phyloP scores from a whole-genome alignment of 306 rosid genomes.

The Acacia confusa region DNA sequence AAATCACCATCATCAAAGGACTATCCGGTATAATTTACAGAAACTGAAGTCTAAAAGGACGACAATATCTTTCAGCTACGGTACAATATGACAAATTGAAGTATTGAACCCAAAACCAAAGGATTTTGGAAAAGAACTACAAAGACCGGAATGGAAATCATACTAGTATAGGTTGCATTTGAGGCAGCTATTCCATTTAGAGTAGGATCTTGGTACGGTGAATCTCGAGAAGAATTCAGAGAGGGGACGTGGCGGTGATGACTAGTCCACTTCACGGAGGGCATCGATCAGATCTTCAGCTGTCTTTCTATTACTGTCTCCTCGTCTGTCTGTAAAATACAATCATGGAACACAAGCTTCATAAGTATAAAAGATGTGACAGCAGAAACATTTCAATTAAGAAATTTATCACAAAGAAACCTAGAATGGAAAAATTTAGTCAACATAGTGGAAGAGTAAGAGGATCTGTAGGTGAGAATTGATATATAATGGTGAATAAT shows the following conservation, averaged over 20 bases:
- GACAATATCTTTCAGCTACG: background rate
- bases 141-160: background rate
- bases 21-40: background rate
- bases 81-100: background rate
- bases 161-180: slow-evolving; percentile 99
- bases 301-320: no score
- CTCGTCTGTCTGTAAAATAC: no score
- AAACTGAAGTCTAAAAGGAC: background rate
- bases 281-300: slow-evolving; percentile 96
- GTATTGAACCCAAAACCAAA: background rate
- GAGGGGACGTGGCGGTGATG: slow-evolving; percentile 94
- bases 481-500: no score
- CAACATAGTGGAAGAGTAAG: no score
- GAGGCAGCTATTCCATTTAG: slow-evolving; percentile 95
- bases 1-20: background rate
- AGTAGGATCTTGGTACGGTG: slow-evolving; percentile 74
- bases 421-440: no score
- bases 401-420: no score
- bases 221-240: slow-evolving; percentile 93
- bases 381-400: no score
- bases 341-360: no score
- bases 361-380: no score
- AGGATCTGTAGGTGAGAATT: no score
- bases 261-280: slow-evolving; percentile 98
- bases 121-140: background rate